Conservation (phyloP, 2,329 filamentous ascomycete genomes). For the Aspergillus pseudoviridinutans region DNA sequence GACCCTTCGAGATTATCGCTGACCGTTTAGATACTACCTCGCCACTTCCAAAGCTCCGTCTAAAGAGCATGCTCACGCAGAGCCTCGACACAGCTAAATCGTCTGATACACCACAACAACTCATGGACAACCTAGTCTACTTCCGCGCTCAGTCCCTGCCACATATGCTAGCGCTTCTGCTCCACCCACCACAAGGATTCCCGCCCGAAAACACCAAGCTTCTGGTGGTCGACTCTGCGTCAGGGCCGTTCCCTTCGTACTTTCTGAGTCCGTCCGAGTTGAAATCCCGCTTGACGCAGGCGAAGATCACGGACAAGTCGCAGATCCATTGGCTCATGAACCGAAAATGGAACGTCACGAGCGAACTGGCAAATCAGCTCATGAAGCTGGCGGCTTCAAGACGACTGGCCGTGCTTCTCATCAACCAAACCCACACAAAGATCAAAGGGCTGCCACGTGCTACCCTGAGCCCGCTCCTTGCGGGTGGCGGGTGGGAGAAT, state of each 20-base stretch:
- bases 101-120: conserved; percentile 18
- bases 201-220: conserved; percentile 62
- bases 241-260: conserved; percentile 69
- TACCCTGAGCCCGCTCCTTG: conserved; percentile 69
- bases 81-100: conserved; percentile 4
- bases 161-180: conserved; percentile 68
- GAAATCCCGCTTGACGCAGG: conserved; percentile 23
- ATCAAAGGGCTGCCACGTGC: conserved; percentile 65
- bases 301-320: conserved; percentile 38
- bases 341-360: conserved; percentile 58
- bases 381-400: conserved; percentile 70
- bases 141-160: conserved; percentile 57
- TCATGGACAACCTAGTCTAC: conserved; percentile 59
- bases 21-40: conserved; percentile 45
- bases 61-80: conserved; percentile 44
- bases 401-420: conserved; percentile 68
- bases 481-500: conserved; percentile 74
- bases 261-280: conserved; percentile 59
- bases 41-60: conserved; percentile 45
- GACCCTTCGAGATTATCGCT: not conserved
- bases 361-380: conserved; percentile 56
- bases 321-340: conserved; percentile 33
- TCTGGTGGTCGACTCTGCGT: conserved; percentile 73
- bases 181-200: conserved; percentile 60
- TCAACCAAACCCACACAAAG: conserved; percentile 79